phyloP scores from a whole-genome alignment of 768 basidiomycete genomes.

The Pleurotus tuoliensis region DNA sequence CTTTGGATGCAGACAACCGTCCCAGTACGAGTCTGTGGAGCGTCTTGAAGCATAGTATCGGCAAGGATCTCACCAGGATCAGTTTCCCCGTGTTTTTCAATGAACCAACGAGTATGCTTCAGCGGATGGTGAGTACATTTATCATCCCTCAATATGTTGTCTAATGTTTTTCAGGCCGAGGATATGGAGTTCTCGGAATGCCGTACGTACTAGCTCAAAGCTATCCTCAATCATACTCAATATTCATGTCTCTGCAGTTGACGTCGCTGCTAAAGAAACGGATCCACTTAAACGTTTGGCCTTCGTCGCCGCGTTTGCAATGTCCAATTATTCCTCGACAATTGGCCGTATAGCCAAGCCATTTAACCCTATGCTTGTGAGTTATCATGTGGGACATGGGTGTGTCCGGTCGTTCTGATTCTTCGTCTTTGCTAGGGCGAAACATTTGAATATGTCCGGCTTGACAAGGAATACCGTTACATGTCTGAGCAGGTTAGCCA shows the following conservation, averaged over 20 bases:
- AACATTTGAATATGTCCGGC: slow-evolving; percentile 89
- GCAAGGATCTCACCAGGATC: slow-evolving; percentile 95
- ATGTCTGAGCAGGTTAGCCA: slow-evolving; percentile 96
- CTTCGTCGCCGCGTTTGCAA: slow-evolving; percentile 93
- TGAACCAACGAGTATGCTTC: slow-evolving; percentile 94
- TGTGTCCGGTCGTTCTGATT: background rate
- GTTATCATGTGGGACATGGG: slow-evolving; percentile 19
- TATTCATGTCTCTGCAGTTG: slow-evolving; percentile 45
- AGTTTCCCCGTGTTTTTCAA: slow-evolving; percentile 93
- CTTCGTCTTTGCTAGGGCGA: slow-evolving; percentile 52
- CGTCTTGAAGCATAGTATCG: slow-evolving; percentile 91
- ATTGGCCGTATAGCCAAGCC: slow-evolving; percentile 96
- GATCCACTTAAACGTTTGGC: slow-evolving; percentile 84
- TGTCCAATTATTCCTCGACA: slow-evolving; percentile 97
- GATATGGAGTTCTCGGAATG: slow-evolving; percentile 98
- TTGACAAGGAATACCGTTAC: slow-evolving; percentile 89
- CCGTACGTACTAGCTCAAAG: slow-evolving; percentile 42
- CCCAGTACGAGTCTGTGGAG: slow-evolving; percentile 92
- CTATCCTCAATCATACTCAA: background rate
- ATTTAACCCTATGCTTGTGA: slow-evolving; percentile 91
- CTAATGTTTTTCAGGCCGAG: slow-evolving; percentile 51
- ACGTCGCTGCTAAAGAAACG: slow-evolving; percentile 72
- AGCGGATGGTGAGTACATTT: slow-evolving; percentile 68
- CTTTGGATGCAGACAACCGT: slow-evolving; percentile 66
- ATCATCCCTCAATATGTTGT: slow-evolving; percentile 4